phyloP scores from a whole-genome alignment of 129 eudicot species.

The carrot (Daucus carota) region DH1_v3.0 NC_030387.2:503501-504000 shows the following conservation, averaged over 20 bases:
- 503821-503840: neutral
- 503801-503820: neutral
- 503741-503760: slow-evolving; percentile 72
- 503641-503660: slow-evolving; percentile 90
- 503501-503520: neutral
- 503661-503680: slow-evolving; percentile 88
- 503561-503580: neutral
- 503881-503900: slow-evolving; percentile 87
- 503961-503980: slow-evolving; percentile 72
- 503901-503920: slow-evolving; percentile 95
- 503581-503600: slow-evolving; percentile 69
- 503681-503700: slow-evolving; percentile 92
- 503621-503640: slow-evolving; percentile 87
- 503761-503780: neutral
- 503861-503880: slow-evolving; percentile 92
- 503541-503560: neutral
- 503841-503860: slow-evolving; percentile 62
- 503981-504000: slow-evolving; percentile 88
- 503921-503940: slow-evolving; percentile 79
- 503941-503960: slow-evolving; percentile 68
- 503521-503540: neutral
- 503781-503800: neutral
- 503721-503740: slow-evolving; percentile 78
- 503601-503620: slow-evolving; percentile 80
- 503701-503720: slow-evolving; percentile 81